Percentiles rank a stretch among this genome's conserved stretches.
Conservation (phyloP, 2,329 filamentous ascomycete genomes). For the Allantophomopsis cytisporea region DNA sequence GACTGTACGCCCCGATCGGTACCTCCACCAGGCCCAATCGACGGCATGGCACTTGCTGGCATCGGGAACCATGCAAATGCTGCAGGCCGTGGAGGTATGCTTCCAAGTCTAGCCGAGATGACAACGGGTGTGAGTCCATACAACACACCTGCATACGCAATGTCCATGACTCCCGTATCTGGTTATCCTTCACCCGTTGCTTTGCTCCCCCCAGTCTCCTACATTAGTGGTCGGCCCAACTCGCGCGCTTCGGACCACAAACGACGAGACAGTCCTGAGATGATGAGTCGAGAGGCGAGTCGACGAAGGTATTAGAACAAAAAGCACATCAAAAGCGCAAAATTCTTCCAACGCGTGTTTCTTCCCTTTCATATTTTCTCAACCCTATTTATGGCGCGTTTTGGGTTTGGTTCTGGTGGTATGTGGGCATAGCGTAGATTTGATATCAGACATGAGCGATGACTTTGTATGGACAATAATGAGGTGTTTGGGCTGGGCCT, state of each 20-base stretch:
- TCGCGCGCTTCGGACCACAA: conserved; percentile 24
- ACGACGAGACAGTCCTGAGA: conserved; percentile 34
- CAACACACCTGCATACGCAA: conserved; percentile 39
- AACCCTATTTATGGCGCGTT: too few species aligned
- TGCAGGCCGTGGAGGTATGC: conserved; percentile 15
- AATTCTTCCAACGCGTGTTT: too few species aligned
- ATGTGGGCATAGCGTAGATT: too few species aligned
- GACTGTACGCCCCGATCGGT: conserved; percentile 19
- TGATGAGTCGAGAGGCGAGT: conserved; percentile 19
- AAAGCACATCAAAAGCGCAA: too few species aligned
- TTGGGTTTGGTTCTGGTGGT: too few species aligned
- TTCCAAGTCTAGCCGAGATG: conserved; percentile 49
- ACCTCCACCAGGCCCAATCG: conserved; percentile 23
- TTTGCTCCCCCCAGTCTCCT: conserved; percentile 17
- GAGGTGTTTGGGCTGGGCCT: too few species aligned
- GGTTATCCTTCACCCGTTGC: conserved; percentile 9
- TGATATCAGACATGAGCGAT: too few species aligned
- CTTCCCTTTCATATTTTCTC: too few species aligned
- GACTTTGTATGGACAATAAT: too few species aligned
- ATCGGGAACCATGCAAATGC: conserved; percentile 8
- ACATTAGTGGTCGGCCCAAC: neutral
- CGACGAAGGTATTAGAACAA: conserved; percentile 18
- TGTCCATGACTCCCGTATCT: conserved; percentile 14
- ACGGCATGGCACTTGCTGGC: conserved; percentile 17
- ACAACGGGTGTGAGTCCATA: conserved; percentile 51